Base-by-base conservation (phyloP, 2,329 filamentous ascomycete species). In the Aureobasidium sp. region DNA sequence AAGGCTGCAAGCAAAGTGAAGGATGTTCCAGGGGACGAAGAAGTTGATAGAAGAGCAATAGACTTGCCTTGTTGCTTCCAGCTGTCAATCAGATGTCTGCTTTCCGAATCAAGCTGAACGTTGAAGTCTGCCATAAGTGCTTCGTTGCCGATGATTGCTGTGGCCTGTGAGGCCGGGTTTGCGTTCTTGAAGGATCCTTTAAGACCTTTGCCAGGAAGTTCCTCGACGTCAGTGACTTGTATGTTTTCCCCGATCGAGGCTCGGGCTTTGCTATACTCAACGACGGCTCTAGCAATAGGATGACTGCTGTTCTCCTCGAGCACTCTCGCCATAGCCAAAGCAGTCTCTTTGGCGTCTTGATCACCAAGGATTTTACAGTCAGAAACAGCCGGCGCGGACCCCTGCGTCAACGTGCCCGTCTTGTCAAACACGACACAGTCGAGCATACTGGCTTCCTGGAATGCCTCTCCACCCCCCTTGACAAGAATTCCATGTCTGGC, bases 381-480 rank as follows among this genome's bases (percentile, higher is more conserved):
- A 13, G 55, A 44, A 15, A 54, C 52, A 9, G 59, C 41, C 9
- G 89, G 88, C 66, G 90, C 86, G 7, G 87, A 88, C 5, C 83
- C 83, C 67, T 87, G 78, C 0, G 90, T 94, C 62, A 95, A 76
- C 0, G 90, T 95, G 1, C 90, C 90, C 0, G 90, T 95, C 79
- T 95, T 94, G 79, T 95, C 90, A 70, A 95, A 94, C 0, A 94
- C 88, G 42, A 94, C 86, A 58, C 86, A 87, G 71, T 91, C 86
- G 48, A 92, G 80, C 11, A 83, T 83, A 70, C 88, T 91, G 4
- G 90, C 90, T 75, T 91, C 90, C 72, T 93, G 89, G 70, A 94
- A 93, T 0, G 90, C 90, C 70, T 92, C 89, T 37, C 90, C 90
- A 27, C 90, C 90, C 27, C 90, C 90, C 73, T 91, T 91, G 67